These are phyloP conservation scores for Adansonia rubrostipa DNA, from an alignment of 441 rosid species.

Conservation along the genomic window DNA sequence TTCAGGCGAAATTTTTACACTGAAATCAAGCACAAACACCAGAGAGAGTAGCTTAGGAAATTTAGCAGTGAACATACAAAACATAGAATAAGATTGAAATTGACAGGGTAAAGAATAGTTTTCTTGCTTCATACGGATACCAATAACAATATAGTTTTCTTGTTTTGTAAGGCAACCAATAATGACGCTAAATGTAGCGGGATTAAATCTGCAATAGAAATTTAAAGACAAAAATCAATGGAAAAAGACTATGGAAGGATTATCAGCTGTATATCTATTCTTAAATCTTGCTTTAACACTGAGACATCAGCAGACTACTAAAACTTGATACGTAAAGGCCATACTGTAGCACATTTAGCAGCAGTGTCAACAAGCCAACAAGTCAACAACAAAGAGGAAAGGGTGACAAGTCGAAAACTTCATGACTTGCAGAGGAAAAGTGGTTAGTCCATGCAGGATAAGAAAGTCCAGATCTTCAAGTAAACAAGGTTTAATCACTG, in stretches of 20 bases:
- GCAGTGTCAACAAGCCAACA: not conserved
- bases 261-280: conserved; percentile 3
- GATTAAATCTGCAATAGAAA: not conserved
- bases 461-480: conserved; percentile 5
- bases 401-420: not conserved
- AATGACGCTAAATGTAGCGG: not conserved
- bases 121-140: not conserved
- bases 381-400: not conserved
- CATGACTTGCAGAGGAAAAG: conserved; percentile 11
- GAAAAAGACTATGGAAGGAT: not conserved
- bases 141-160: not conserved
- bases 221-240: not conserved
- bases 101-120: not conserved
- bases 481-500: not conserved
- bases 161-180: not conserved
- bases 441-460: conserved; percentile 13
- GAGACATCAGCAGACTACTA: not conserved
- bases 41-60: not conserved
- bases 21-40: conserved; percentile 15
- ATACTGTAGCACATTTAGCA: not conserved
- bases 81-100: conserved; percentile 15
- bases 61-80: not conserved
- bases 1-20: not conserved
- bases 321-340: not conserved
- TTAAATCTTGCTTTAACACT: not conserved